Percentiles rank a stretch among this genome's conserved stretches.
phyloP scores from a whole-genome alignment of 192 early-diverging fungal species.

The Umbelopsis sp. region DNA sequence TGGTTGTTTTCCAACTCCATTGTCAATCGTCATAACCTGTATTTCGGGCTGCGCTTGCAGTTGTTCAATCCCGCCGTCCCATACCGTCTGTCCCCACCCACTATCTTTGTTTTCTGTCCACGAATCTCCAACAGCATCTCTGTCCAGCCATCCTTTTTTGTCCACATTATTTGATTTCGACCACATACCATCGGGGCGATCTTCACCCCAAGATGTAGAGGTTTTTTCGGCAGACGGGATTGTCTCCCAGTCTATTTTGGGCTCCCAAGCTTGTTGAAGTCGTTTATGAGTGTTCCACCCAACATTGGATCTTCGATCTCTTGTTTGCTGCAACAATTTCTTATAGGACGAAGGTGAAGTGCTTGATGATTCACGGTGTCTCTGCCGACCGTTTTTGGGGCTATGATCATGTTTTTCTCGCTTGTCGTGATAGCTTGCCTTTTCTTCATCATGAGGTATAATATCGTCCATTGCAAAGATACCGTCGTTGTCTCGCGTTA shows the following conservation, averaged over 20 bases:
- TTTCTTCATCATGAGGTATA: not conserved
- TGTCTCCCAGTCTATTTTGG: conserved; percentile 25
- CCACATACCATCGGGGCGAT: conserved; percentile 10
- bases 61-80: not conserved
- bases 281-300: conserved; percentile 36
- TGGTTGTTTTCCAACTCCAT: not conserved
- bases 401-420: not conserved
- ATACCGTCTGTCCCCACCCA: not conserved
- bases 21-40: too few relatives aligned
- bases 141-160: not conserved
- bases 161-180: not conserved
- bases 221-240: conserved; percentile 8
- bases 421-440: not conserved
- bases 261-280: conserved; percentile 28
- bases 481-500: conserved; percentile 17
- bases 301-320: conserved; percentile 16
- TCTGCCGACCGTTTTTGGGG: not conserved
- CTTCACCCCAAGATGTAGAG: conserved; percentile 13
- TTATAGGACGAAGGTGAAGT: conserved; percentile 6
- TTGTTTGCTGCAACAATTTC: conserved; percentile 11
- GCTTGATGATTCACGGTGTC: not conserved
- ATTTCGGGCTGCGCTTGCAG: not conserved
- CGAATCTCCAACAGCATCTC: not conserved
- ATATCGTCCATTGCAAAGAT: conserved; percentile 35
- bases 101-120: not conserved